phyloP scores from a whole-genome alignment of 139 green algal species.

The Picochlorum costavermella region DNA sequence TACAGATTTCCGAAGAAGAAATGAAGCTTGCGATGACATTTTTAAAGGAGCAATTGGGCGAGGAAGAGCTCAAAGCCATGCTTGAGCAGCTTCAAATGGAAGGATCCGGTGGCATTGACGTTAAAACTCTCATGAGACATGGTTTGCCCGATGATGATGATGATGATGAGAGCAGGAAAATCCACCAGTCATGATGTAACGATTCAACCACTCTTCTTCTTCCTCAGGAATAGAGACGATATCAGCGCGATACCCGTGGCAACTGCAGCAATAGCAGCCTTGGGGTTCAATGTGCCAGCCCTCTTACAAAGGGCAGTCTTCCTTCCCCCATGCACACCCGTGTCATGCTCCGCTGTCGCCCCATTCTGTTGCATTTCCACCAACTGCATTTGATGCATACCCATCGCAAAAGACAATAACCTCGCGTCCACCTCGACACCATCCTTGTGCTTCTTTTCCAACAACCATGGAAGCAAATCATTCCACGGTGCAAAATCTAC shows the following conservation, averaged over 20 bases:
- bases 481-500: constrained; percentile 34
- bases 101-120: background rate
- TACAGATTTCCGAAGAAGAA: constrained; percentile 44
- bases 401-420: constrained; percentile 39
- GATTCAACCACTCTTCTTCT: too few relatives aligned
- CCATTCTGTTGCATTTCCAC: background rate
- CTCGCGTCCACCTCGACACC: constrained; percentile 44
- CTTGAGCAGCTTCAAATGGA: constrained; percentile 39
- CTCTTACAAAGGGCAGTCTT: too few relatives aligned
- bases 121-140: too few relatives aligned
- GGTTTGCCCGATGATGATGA: too few relatives aligned
- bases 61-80: constrained; percentile 54
- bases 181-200: too few relatives aligned
- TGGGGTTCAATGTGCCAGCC: too few relatives aligned
- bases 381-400: constrained; percentile 17
- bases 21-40: constrained; percentile 55
- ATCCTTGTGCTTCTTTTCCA: constrained; percentile 26
- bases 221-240: too few relatives aligned
- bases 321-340: background rate
- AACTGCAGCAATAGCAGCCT: too few relatives aligned
- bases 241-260: too few relatives aligned
- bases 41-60: constrained; percentile 55
- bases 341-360: background rate
- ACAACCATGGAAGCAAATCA: constrained; percentile 21
- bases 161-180: too few relatives aligned